phyloP scores from a whole-genome alignment of 371 early-diverging fungal species.

The Polyrhizophydium stewartii region DNA sequence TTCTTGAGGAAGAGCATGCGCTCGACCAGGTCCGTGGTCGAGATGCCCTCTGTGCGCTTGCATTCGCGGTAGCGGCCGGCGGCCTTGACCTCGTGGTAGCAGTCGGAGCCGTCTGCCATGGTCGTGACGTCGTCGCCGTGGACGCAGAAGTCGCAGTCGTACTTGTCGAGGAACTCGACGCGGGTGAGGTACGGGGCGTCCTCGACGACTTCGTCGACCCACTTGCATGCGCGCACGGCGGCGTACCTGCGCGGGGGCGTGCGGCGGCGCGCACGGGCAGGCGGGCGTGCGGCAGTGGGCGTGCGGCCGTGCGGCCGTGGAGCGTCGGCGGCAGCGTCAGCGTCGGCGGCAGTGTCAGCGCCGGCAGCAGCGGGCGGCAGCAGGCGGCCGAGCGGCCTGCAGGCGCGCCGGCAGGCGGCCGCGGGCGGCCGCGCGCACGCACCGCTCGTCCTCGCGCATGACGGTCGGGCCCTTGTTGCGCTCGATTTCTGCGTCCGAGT shows the following conservation, averaged over 20 bases:
- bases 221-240: conserved; percentile 92
- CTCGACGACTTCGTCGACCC: conserved; percentile 91
- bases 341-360: too few relatives aligned
- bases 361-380: not conserved
- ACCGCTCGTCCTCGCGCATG: conserved; percentile 92
- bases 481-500: conserved; percentile 87
- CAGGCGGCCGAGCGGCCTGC: not conserved
- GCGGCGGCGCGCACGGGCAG: too few relatives aligned
- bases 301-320: too few relatives aligned
- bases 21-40: conserved; percentile 93
- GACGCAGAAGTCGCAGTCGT: conserved; percentile 87
- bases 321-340: too few relatives aligned
- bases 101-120: conserved; percentile 91
- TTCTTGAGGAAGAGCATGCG: conserved; percentile 92
- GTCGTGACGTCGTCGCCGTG: conserved; percentile 97
- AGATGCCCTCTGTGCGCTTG: conserved; percentile 89
- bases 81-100: conserved; percentile 90
- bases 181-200: conserved; percentile 92
- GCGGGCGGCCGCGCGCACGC: conserved; percentile 7
- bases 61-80: conserved; percentile 93
- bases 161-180: conserved; percentile 74
- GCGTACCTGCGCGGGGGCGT: conserved; percentile 60
- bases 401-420: not conserved
- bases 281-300: too few relatives aligned
- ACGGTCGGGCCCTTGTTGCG: conserved; percentile 95